Conservation (phyloP, 352 stramenopile genomes). For the Pythium angustatum region DNA sequence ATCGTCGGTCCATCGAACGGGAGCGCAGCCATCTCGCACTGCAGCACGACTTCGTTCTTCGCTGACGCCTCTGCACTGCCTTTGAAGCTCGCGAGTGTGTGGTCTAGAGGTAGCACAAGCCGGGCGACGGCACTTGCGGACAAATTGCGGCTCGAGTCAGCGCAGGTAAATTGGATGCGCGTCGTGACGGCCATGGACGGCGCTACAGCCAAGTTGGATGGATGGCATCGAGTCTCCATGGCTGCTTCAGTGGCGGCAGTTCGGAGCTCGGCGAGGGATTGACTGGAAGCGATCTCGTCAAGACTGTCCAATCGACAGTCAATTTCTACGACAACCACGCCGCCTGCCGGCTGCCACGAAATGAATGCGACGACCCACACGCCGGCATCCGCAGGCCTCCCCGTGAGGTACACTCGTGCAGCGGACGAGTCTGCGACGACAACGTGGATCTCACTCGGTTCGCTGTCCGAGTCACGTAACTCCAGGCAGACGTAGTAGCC, state of each 20-base stretch:
- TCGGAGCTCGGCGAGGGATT: neutral
- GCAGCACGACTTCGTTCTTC: conserved; percentile 31
- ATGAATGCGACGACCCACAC: conserved; percentile 46
- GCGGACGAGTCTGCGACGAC: conserved; percentile 36
- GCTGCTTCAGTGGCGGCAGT: neutral
- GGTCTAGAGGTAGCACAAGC: conserved; percentile 37
- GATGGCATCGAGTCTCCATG: neutral
- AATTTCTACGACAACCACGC: conserved; percentile 2
- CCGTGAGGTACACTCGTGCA: conserved; percentile 42
- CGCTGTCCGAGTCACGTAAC: neutral
- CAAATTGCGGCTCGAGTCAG: conserved; percentile 45
- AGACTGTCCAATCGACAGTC: conserved; percentile 1
- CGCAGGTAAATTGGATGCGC: conserved; percentile 42
- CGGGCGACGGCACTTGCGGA: conserved; percentile 33
- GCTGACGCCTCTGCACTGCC: neutral
- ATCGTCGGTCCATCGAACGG: conserved; percentile 55
- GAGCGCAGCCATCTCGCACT: conserved; percentile 57
- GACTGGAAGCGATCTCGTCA: neutral
- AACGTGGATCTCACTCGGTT: conserved; percentile 32
- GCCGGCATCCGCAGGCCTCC: conserved; percentile 9
- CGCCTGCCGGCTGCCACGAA: neutral
- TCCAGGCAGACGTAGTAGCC: conserved; percentile 22
- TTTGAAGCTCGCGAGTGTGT: conserved; percentile 23
- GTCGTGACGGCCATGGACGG: conserved; percentile 4
- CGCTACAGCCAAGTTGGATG: neutral